phyloP scores from a whole-genome alignment of 768 basidiomycete species.

The Mycena amicta region DNA sequence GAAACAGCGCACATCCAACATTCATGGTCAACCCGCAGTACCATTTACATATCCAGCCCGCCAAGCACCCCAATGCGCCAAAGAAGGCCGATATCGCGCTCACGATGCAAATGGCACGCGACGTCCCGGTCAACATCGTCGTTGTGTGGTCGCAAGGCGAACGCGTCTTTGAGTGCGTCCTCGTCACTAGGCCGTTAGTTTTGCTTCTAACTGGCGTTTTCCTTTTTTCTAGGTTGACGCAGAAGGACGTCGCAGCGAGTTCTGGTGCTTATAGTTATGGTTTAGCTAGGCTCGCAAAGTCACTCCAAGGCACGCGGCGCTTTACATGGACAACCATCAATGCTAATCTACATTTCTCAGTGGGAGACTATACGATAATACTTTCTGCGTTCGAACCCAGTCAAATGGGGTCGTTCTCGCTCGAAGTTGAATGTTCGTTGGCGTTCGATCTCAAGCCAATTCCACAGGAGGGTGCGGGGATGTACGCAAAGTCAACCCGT shows the following conservation, averaged over 20 bases:
- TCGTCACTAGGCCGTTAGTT: not conserved
- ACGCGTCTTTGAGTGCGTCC: slow-evolving; percentile 72
- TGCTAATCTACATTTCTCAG: not conserved
- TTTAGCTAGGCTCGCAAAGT: slow-evolving; percentile 54
- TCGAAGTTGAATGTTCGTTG: slow-evolving; percentile 64
- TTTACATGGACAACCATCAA: not conserved
- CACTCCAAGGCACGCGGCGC: slow-evolving; percentile 53
- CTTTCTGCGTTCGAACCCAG: slow-evolving; percentile 82
- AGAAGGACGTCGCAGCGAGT: slow-evolving; percentile 70
- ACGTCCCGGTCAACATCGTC: slow-evolving; percentile 73
- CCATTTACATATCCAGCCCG: slow-evolving; percentile 58
- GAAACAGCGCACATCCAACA: slow-evolving; percentile 76
- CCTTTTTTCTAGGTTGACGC: slow-evolving; percentile 51
- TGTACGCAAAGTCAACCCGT: slow-evolving; percentile 72
- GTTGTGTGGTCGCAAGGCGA: slow-evolving; percentile 76
- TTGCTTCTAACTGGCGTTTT: not conserved
- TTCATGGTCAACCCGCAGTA: slow-evolving; percentile 95
- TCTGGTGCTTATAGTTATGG: slow-evolving; percentile 87
- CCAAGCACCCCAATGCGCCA: slow-evolving; percentile 19
- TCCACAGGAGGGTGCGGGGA: slow-evolving; percentile 87
- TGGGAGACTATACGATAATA: slow-evolving; percentile 80
- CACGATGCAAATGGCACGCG: slow-evolving; percentile 57
- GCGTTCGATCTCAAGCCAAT: slow-evolving; percentile 67
- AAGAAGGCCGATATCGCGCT: slow-evolving; percentile 47
- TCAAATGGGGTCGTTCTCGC: slow-evolving; percentile 64